phyloP scores from a whole-genome alignment of 495 filamentous ascomycete genomes.

The Tuber calosporum region DNA sequence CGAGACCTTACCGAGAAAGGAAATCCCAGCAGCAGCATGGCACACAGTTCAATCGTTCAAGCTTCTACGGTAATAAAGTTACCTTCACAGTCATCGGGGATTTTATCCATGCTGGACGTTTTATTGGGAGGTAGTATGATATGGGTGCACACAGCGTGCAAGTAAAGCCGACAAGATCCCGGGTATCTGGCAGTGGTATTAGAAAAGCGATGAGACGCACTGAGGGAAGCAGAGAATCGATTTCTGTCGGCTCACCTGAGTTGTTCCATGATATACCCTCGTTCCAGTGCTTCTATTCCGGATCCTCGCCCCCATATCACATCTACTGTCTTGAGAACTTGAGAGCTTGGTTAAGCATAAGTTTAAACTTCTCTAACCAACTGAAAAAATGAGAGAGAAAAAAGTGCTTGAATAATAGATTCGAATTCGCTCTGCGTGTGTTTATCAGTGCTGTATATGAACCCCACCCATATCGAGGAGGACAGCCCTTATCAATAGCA shows the following conservation, averaged over 20 bases:
- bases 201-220: neutral
- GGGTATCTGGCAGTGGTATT: neutral
- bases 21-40: too few species aligned
- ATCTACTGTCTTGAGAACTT: neutral
- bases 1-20: too few species aligned
- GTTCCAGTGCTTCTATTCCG: neutral
- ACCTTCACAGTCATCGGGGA: neutral
- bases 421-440: neutral
- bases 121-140: neutral
- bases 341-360: neutral
- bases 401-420: neutral
- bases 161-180: neutral
- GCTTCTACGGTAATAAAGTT: too few species aligned
- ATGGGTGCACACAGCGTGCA: neutral
- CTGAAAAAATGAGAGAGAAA: neutral
- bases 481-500: neutral
- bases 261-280: neutral
- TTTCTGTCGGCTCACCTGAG: neutral
- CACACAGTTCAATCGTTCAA: too few species aligned
- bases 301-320: neutral
- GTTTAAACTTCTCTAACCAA: neutral
- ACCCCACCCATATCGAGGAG: neutral
- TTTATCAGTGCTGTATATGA: neutral
- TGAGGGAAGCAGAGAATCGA: neutral
- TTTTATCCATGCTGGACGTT: conserved; percentile 9